These are phyloP conservation scores for Mycosphaerella sp. DNA, from an alignment of 2,329 filamentous ascomycete genomes.

Conservation along the genomic window DNA sequence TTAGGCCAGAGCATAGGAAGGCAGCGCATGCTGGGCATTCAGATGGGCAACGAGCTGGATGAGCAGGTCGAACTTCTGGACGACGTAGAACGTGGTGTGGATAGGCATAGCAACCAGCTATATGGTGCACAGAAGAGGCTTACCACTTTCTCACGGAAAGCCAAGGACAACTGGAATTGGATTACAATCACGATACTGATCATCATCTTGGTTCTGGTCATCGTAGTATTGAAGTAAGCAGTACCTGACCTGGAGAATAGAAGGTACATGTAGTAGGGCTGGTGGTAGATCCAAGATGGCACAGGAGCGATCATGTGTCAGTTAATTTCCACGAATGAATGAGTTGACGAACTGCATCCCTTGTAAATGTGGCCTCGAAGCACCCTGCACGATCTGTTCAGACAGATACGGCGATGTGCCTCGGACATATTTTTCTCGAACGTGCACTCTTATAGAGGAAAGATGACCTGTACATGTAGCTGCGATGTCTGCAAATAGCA, in stretches of 20 bases:
- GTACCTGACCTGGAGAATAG: neutral
- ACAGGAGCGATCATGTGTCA: neutral
- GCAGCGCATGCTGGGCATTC: constrained; percentile 87
- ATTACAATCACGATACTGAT: constrained; percentile 73
- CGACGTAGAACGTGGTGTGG: constrained; percentile 76
- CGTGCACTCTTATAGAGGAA: too few relatives aligned
- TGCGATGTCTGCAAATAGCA: too few relatives aligned
- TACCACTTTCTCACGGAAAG: constrained; percentile 64
- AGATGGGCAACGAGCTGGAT: constrained; percentile 94
- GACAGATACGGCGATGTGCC: too few relatives aligned
- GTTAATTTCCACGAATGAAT: too few relatives aligned
- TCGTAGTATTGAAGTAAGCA: constrained; percentile 68
- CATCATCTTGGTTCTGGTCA: constrained; percentile 72
- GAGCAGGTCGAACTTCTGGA: constrained; percentile 83
- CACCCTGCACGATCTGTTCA: too few relatives aligned
- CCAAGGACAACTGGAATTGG: constrained; percentile 83
- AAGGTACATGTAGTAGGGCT: neutral
- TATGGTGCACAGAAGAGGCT: constrained; percentile 68
- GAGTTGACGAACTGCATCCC: too few relatives aligned
- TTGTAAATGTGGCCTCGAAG: too few relatives aligned
- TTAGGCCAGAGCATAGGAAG: constrained; percentile 80
- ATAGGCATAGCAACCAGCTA: constrained; percentile 71
- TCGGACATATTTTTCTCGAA: too few relatives aligned
- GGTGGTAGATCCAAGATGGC: neutral
- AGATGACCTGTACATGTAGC: too few relatives aligned